These are phyloP conservation scores for Brassica incana DNA, from an alignment of 345 rosid species.

Conservation along the genomic window DNA sequence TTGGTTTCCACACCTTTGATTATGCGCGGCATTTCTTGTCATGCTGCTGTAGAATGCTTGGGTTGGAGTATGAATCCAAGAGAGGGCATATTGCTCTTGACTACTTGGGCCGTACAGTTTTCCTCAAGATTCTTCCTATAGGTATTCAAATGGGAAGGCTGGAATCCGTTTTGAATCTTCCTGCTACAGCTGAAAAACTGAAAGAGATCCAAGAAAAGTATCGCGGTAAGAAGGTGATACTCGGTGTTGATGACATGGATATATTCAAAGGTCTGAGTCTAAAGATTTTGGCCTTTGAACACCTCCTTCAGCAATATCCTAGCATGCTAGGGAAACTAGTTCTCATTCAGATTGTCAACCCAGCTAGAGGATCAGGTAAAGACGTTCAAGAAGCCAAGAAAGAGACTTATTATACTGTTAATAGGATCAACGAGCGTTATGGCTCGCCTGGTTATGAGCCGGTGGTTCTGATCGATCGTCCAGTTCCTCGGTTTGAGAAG, in stretches of 20 bases:
- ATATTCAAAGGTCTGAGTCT: slow-evolving; percentile 55
- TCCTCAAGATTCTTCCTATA: slow-evolving; percentile 48
- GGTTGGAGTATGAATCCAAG: slow-evolving; percentile 50
- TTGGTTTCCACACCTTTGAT: slow-evolving; percentile 58
- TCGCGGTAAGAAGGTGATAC: slow-evolving; percentile 40
- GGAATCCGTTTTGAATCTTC: slow-evolving; percentile 47
- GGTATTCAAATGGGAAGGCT: slow-evolving; percentile 55
- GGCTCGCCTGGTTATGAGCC: slow-evolving; percentile 48
- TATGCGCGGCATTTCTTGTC: slow-evolving; percentile 54
- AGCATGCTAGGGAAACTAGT: slow-evolving; percentile 42
- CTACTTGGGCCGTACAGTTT: slow-evolving; percentile 53
- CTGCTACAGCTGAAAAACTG: slow-evolving; percentile 41
- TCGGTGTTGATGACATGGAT: slow-evolving; percentile 56
- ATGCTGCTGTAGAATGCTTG: slow-evolving; percentile 54
- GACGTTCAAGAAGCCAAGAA: slow-evolving; percentile 46
- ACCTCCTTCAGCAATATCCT: slow-evolving; percentile 45
- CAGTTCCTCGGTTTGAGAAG: slow-evolving; percentile 47
- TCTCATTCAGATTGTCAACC: slow-evolving; percentile 49
- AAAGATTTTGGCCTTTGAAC: slow-evolving; percentile 47
- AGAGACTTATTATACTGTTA: slow-evolving; percentile 42
- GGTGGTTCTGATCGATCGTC: slow-evolving; percentile 48
- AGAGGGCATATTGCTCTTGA: slow-evolving; percentile 53
- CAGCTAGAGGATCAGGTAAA: slow-evolving; percentile 49
- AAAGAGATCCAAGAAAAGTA: slow-evolving; percentile 48
- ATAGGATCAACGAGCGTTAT: slow-evolving; percentile 45